Evolutionary conservation across 768 basidiomycete genomes (phyloP), one percentile per base, ranked within the genome.

Genomic region (Naganishia vaughanmartiniae): DNA sequence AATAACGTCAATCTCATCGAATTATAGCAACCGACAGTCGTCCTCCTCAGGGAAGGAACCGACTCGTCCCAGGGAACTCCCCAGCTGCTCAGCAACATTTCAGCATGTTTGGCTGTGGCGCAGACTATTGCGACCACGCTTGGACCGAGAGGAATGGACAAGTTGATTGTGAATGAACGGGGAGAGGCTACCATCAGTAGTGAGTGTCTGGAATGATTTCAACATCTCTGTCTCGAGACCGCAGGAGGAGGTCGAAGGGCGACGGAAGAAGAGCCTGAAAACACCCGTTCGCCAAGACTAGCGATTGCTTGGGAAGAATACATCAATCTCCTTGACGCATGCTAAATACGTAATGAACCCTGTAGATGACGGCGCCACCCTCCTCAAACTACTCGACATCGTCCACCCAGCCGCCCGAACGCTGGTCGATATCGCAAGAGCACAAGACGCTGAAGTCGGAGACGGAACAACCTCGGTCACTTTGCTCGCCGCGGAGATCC

Each of bases 71-170:
- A 96, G 82, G 94, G 94, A 78, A 92, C 89, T 73, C 87, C 89
- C 4, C 93, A 97, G 81, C 83, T 97, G 33, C 85, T 97, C 33
- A 94, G 92, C 66, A 98, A 97, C 82, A 99, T 97, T 80, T 89
- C 92, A 4, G 94, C 95, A 81, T 97, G 95, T 84, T 87, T 94
- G 69, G 93, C 94, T 21, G 89, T 99, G 74, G 83, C 94, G 56
- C 88, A 92, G 79, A 97, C 92, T 1, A 87, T 99, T 66, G 86
- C 96, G 26, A 93, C 87, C 68, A 98, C 96, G 36, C 87, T 99
- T n/a, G 96, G 96, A 17, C 96, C 96, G 10, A 85, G 96, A 71
- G 96, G 96, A 73, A 98, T 99, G 96, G 96, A 99, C 82, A 98
- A 97, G 81, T 85, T 98, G 68, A 96, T 96, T 74, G 95, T 97